These are phyloP conservation scores for Lagerstroemia speciosa DNA, from an alignment of 345 rosid genomes.

Conservation along the genomic window DNA sequence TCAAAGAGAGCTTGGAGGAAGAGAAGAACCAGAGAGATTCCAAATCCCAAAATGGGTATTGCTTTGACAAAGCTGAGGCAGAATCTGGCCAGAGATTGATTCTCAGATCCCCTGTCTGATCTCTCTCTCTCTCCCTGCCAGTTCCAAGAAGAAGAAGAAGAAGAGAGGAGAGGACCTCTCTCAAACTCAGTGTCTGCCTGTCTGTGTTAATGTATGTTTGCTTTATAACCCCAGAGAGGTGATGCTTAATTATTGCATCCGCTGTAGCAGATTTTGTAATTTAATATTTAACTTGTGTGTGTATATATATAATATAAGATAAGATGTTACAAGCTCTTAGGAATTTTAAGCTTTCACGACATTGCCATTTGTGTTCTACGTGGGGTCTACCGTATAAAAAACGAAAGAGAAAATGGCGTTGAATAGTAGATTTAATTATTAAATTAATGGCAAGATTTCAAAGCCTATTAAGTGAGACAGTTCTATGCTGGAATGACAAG, in stretches of 20 bases:
- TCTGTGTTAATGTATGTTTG: constrained; percentile 28
- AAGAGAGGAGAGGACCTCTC: background rate
- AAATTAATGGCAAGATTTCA: too few species aligned
- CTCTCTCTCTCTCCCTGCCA: too few species aligned
- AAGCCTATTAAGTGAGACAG: too few species aligned
- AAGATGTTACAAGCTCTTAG: background rate
- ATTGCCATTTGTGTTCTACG: background rate
- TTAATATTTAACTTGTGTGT: constrained; percentile 18
- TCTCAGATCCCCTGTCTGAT: background rate
- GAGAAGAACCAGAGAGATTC: background rate
- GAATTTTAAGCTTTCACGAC: background rate
- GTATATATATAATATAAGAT: background rate
- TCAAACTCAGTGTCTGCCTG: background rate
- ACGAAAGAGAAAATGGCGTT: background rate
- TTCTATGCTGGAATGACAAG: too few species aligned
- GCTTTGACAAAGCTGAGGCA: background rate
- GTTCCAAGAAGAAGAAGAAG: background rate
- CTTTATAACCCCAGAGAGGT: constrained; percentile 17
- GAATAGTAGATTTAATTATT: too few species aligned
- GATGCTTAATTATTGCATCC: constrained; percentile 60
- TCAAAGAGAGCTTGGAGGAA: background rate
- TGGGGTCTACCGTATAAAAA: background rate
- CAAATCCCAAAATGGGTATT: background rate
- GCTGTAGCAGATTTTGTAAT: constrained; percentile 61
- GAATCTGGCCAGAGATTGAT: background rate